These are phyloP conservation scores for Aspergillus sclerotiicarbonarius DNA, from an alignment of 495 filamentous ascomycete genomes.

Conservation along the genomic window DNA sequence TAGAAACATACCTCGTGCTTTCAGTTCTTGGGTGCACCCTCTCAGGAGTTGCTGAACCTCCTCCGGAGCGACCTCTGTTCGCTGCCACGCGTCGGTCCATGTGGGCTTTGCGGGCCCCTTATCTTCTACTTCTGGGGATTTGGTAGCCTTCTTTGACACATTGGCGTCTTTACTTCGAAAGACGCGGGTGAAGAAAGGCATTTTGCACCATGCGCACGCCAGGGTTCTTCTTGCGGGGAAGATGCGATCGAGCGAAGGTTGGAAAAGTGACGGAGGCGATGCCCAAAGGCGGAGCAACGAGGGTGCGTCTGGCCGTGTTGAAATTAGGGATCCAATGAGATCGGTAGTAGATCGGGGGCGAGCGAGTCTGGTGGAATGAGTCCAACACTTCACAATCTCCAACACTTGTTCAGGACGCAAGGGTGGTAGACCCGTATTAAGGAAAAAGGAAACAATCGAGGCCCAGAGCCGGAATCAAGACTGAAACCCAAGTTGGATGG, in stretches of 20 bases:
- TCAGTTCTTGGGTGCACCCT: slow-evolving; percentile 86
- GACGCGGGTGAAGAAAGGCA: slow-evolving; percentile 69
- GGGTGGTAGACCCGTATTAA: slow-evolving; percentile 1
- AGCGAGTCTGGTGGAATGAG: neutral
- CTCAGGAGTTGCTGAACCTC: slow-evolving; percentile 85
- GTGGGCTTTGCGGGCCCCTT: slow-evolving; percentile 61
- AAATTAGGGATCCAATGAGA: neutral
- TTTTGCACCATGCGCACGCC: slow-evolving; percentile 24
- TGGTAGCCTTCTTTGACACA: slow-evolving; percentile 56
- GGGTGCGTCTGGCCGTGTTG: neutral
- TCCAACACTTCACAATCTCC: neutral
- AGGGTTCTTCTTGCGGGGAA: slow-evolving; percentile 15
- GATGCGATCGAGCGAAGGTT: slow-evolving; percentile 12
- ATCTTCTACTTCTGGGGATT: slow-evolving; percentile 48
- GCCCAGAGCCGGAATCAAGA: neutral
- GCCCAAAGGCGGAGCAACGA: neutral
- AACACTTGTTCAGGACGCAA: neutral
- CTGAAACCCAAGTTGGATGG: slow-evolving; percentile 12
- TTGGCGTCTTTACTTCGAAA: slow-evolving; percentile 68
- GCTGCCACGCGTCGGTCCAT: slow-evolving; percentile 88
- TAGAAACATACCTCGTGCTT: slow-evolving; percentile 76
- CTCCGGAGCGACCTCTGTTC: slow-evolving; percentile 81
- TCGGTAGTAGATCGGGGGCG: neutral
- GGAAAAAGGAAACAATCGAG: neutral
- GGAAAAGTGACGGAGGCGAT: neutral